Conservation (phyloP, 2,329 filamentous ascomycete genomes). For the Nectriaceae sp. region DNA sequence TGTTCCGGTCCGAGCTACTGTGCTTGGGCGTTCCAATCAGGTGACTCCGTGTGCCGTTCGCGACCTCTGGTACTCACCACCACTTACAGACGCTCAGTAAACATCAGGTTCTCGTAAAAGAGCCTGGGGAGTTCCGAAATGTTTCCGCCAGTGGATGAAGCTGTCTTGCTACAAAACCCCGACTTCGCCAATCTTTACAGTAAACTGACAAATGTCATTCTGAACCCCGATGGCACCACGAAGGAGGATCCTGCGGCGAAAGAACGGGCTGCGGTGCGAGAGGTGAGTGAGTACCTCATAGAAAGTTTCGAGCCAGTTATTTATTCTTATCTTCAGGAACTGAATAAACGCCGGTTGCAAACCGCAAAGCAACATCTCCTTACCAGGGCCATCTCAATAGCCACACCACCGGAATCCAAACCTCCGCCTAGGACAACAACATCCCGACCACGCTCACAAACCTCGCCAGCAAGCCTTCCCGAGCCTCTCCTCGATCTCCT, state of each 20-base stretch:
- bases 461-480: conserved; percentile 33
- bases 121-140: conserved; percentile 39
- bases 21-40: conserved; percentile 28
- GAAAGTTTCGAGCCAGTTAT: no score
- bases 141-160: conserved; percentile 60
- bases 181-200: conserved; percentile 61
- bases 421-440: conserved; percentile 13
- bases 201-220: conserved; percentile 53
- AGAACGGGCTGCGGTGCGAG: conserved; percentile 49
- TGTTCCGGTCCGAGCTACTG: conserved; percentile 27
- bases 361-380: conserved; percentile 55
- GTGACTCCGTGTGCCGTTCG: conserved; percentile 38
- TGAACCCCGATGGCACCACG: conserved; percentile 61
- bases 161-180: conserved; percentile 57
- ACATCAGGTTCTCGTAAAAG: no score
- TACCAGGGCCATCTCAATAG: conserved; percentile 48
- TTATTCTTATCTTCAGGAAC: conserved; percentile 40
- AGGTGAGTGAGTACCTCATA: conserved; percentile 41
- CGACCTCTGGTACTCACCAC: conserved; percentile 14
- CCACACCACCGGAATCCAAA: conserved; percentile 33
- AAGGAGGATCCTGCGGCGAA: conserved; percentile 51
- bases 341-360: conserved; percentile 49
- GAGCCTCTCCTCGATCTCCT: conserved; percentile 55
- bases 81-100: conserved; percentile 1
- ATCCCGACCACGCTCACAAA: conserved; percentile 23